Percentiles rank a stretch among this genome's conserved stretches.
Conservation (phyloP, 164 flowering plant species). For the Sextonia rubra region DNA sequence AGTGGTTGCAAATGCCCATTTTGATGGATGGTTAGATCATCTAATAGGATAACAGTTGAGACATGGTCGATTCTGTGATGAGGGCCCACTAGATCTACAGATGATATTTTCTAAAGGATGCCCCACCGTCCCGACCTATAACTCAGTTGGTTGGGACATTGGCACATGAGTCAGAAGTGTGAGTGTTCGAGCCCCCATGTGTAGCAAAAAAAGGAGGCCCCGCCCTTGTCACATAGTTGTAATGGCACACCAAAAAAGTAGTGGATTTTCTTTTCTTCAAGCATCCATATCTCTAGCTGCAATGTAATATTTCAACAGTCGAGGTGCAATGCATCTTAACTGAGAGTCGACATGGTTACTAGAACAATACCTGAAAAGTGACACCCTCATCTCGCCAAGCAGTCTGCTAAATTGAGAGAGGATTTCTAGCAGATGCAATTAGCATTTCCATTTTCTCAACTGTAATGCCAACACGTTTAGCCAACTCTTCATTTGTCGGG, state of each 20-base stretch:
- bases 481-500: slow-evolving; percentile 74
- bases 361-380: slow-evolving; percentile 62
- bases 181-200: no score
- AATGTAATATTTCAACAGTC: no score
- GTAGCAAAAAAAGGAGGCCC: no score
- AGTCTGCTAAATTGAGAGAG: slow-evolving; percentile 67
- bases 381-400: slow-evolving; percentile 66
- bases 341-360: neutral
- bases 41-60: neutral
- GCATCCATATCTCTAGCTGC: neutral
- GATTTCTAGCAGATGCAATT: slow-evolving; percentile 37
- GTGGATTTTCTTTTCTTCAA: neutral
- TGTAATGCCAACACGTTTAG: slow-evolving; percentile 60
- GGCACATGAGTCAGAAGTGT: no score
- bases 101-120: neutral
- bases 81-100: neutral
- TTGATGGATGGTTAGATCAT: neutral
- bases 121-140: no score
- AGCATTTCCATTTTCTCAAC: slow-evolving; percentile 54
- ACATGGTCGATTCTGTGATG: neutral
- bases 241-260: no score
- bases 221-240: no score
- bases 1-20: neutral
- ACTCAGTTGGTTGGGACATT: no score
- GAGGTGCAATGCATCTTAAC: neutral